Evolutionary conservation across 2,329 filamentous ascomycete species (phyloP), one percentile per base, ranked within the genome.

Genomic region (Blastomyces gilchristii): DNA sequence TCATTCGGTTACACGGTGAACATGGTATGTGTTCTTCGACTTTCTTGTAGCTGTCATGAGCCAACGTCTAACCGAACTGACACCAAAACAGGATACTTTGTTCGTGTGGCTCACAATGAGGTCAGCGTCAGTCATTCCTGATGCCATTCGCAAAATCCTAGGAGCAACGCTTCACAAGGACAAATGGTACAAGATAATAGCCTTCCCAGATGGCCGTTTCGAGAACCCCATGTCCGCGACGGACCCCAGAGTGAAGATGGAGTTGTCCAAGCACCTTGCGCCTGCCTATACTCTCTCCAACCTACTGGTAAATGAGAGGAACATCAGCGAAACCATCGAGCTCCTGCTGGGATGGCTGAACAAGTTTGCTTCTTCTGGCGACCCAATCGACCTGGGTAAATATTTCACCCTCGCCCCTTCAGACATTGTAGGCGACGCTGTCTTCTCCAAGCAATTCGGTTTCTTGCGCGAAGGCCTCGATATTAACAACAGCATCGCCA

Each of bases 61-160:
- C 9, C 18, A 16, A 49, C 25, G 22, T 6, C 43, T 49, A 52
- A 60, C 31, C 41, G 11, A 31, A 53, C 31, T 47, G 49, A 31
- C 43, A 39, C 6, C 39, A 45, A 58, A n/a, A 39, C 53, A 75
- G 72, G 74, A 1, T 67, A 72, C 41, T 80, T 80, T 66, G 75
- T 80, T 39, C 76, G 79, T 18, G 78, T 80, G 41, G 70, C 72
- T 6, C 70, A 74, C 34, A 75, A 79, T 60, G 78, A 80, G 71
- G 73, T 80, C 64, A 78, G 75, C 63, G 72, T 80, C 49, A 72
- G 72, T 60, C 74, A 80, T 4, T 4, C 75, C 77, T 1, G 73
- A 78, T 64, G 78, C 73, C 16, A 69, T 78, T 25, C 71, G 70
- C 25, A 68, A 72, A 54, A 68, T 80, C 14, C 71, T 79, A 1